Evolutionary conservation across 257 asterid species (phyloP).

Genomic region (Knoxia roxburghii): DNA sequence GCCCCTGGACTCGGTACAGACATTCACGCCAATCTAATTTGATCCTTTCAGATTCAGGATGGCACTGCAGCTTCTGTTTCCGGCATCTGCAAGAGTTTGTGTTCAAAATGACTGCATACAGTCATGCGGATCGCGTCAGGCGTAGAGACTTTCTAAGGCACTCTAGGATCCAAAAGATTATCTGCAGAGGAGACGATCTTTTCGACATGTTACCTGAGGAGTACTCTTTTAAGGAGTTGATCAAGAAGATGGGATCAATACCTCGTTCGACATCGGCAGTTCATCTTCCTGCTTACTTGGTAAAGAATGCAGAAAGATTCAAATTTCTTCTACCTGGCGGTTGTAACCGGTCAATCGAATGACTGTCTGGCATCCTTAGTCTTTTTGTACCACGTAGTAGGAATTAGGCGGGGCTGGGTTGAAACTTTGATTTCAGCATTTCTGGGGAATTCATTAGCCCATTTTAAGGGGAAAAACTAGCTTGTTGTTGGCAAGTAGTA

Average conservation of each 20-base stretch:
- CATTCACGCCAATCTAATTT: slow-evolving; percentile 64
- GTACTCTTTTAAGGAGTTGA: slow-evolving; percentile 72
- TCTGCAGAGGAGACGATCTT: slow-evolving; percentile 74
- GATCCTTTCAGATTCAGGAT: slow-evolving; percentile 82
- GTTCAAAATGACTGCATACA: slow-evolving; percentile 63
- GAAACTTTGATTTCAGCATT: not conserved
- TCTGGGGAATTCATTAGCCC: not conserved
- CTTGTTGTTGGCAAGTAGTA: not conserved
- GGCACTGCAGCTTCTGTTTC: slow-evolving; percentile 95
- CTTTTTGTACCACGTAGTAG: not conserved
- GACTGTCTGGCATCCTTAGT: not conserved
- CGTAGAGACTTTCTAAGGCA: slow-evolving; percentile 37
- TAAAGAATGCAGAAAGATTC: slow-evolving; percentile 66
- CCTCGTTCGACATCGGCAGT: slow-evolving; percentile 81
- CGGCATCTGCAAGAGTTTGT: slow-evolving; percentile 47
- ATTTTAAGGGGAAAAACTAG: not conserved
- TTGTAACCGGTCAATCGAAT: slow-evolving; percentile 46
- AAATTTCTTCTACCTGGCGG: slow-evolving; percentile 89
- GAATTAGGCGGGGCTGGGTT: not conserved
- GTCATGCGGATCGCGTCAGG: slow-evolving; percentile 62
- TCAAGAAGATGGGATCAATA: slow-evolving; percentile 78
- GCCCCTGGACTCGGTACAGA: slow-evolving; percentile 52
- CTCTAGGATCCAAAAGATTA: slow-evolving; percentile 65
- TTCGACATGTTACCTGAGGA: slow-evolving; percentile 95
- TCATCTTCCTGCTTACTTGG: slow-evolving; percentile 68